phyloP scores from a whole-genome alignment of 1,284 basidiomycete genomes.

The Moesziomyces antarcticus region DNA sequence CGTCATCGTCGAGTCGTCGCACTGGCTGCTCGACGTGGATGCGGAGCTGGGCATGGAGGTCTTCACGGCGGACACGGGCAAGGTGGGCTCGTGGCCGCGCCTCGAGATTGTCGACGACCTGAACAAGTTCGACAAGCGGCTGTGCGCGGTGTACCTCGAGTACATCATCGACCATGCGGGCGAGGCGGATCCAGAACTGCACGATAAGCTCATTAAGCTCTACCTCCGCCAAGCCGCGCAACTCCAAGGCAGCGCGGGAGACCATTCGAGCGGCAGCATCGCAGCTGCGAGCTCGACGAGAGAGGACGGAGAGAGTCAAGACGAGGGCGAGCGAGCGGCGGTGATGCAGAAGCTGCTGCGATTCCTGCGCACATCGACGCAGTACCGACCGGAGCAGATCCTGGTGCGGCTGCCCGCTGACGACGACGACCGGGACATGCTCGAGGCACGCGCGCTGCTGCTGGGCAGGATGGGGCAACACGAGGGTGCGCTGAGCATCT shows the following conservation, averaged over 20 bases:
- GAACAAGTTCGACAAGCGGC: conserved; percentile 74
- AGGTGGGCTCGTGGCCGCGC: conserved; percentile 76
- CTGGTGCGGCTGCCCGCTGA: conserved; percentile 81
- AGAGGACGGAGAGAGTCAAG: background rate
- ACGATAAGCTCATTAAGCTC: conserved; percentile 87
- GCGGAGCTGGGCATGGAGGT: conserved; percentile 84
- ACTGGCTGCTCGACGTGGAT: conserved; percentile 85
- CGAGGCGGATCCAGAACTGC: conserved; percentile 78
- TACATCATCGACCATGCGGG: conserved; percentile 80
- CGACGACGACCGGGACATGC: conserved; percentile 74
- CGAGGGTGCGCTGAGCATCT: conserved; percentile 89
- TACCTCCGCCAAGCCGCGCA: conserved; percentile 76
- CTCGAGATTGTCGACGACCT: conserved; percentile 71
- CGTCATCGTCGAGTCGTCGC: conserved; percentile 70
- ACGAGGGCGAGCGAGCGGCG: conserved; percentile 66
- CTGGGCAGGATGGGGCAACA: conserved; percentile 89
- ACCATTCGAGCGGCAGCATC: background rate
- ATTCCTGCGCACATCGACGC: conserved; percentile 79
- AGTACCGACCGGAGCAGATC: conserved; percentile 82
- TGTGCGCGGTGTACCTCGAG: conserved; percentile 84
- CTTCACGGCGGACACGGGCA: conserved; percentile 83
- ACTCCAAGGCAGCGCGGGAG: conserved; percentile 50
- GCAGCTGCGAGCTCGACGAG: background rate
- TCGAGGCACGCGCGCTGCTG: conserved; percentile 86
- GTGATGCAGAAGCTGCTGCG: conserved; percentile 78